Evolutionary conservation across 139 green algal genomes (phyloP), one percentile per base, ranked within the genome.

Genomic region (Closterium sp.): DNA sequence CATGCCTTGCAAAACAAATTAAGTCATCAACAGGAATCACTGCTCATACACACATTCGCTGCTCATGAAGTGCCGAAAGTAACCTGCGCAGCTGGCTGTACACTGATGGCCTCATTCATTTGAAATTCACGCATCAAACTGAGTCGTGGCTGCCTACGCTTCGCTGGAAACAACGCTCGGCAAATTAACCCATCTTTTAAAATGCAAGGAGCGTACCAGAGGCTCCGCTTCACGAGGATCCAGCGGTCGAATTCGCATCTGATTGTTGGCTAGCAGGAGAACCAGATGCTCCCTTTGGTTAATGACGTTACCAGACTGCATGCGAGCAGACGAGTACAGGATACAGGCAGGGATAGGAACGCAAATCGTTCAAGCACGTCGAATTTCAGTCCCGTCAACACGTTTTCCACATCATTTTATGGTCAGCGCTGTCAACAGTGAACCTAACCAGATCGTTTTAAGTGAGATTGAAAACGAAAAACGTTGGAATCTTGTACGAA

Each of bases 241-340:
- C 62, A 79, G 27, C 62, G 90, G n/a, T 30, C 28, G 50, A 29
- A 92, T 73, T 10, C 88, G 42, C 70, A 86, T 84, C 38, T 94
- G 92, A 24, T 11, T 86, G 89, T 94, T 94, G 50, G 92, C 85
- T n/a, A 94, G 24, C 31, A 94, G 22, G 4, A 94, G 50, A 21
- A 92, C 10, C 84, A 94, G 34, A 86, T 94, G 88, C 92, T 94
- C 92, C 11, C 92, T 85, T 88, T 94, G 92, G 73, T 94, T 94
- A 2, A 22, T n/a, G 11, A 94, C 92, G 62, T 90, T 94, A 89
- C 38, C 92, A 62, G n/a, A 28, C 92, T 94, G 92, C 85, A 91
- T 79, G 17, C 62, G 19, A 79, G 19, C 62, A 79, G 17, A 79
- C 13, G 17, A 79, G 19, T 13, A 79, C 62, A 79, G 17, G 17